A percentile compares a stretch with the other conserved stretches of the same genome.
These are phyloP conservation scores for Sarocladium kiliense DNA, from an alignment of 2,329 filamentous ascomycete species.

Conservation along the genomic window DNA sequence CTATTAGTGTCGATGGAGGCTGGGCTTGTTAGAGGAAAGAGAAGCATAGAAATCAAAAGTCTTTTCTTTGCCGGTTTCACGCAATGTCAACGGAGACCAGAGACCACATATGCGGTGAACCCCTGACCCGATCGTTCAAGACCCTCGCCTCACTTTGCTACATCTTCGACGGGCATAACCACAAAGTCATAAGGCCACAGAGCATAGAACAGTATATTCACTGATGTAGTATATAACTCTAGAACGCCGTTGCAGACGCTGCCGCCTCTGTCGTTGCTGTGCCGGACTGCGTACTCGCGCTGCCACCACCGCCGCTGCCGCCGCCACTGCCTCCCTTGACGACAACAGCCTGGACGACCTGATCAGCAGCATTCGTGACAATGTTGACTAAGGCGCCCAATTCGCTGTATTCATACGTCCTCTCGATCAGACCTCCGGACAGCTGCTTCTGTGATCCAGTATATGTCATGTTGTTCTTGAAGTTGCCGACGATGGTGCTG, in stretches of 20 bases:
- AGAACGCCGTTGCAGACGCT: constrained; percentile 2
- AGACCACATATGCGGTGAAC: no score
- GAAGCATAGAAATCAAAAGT: no score
- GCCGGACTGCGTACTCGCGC: neutral
- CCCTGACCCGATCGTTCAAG: no score
- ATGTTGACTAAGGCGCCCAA: constrained; percentile 8
- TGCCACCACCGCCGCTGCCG: neutral
- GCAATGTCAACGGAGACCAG: no score
- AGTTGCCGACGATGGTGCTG: constrained; percentile 53
- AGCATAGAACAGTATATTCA: no score
- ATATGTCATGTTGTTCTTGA: constrained; percentile 52
- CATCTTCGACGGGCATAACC: no score
- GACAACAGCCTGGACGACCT: neutral
- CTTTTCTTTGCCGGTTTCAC: no score
- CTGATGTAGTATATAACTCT: neutral
- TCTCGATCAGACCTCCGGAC: neutral
- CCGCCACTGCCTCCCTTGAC: constrained; percentile 8
- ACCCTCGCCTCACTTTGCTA: no score
- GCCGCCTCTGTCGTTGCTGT: neutral
- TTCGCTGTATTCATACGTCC: constrained; percentile 7
- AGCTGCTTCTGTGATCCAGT: constrained; percentile 21
- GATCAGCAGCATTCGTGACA: constrained; percentile 1
- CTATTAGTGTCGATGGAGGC: constrained; percentile 21
- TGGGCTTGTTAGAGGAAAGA: constrained; percentile 19
- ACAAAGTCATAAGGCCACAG: no score